Percentiles rank a stretch among this genome's conserved stretches.
Evolutionary conservation across 305 asterid species (phyloP).

Genomic region (Vinca major): DNA sequence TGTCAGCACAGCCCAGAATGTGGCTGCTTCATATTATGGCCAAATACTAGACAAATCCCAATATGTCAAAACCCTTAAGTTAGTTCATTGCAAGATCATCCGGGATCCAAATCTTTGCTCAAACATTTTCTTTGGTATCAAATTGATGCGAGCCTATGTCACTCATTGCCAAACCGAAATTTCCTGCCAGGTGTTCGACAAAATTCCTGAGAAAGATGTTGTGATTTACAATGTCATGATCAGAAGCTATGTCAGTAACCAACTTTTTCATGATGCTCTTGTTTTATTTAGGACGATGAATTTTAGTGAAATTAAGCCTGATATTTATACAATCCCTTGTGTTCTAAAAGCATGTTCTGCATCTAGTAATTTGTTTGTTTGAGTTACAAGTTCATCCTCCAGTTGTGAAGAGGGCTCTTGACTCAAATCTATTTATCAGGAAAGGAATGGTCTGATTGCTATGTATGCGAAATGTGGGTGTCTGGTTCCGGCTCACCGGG

Average conservation of each 20-base stretch:
- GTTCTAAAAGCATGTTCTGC: conserved; percentile 68
- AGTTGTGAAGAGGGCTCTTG: conserved; percentile 53
- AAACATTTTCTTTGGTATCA: conserved; percentile 46
- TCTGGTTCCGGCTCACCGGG: conserved; percentile 45
- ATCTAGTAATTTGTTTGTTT: conserved; percentile 28
- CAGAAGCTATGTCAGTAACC: conserved; percentile 62
- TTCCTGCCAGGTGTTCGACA: conserved; percentile 60
- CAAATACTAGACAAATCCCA: conserved; percentile 43
- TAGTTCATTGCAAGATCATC: conserved; percentile 47
- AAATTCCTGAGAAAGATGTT: conserved; percentile 51
- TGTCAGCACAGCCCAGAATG: conserved; percentile 6
- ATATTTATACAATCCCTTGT: conserved; percentile 66
- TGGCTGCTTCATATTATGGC: conserved; percentile 24
- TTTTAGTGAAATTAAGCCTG: conserved; percentile 34
- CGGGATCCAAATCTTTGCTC: conserved; percentile 32
- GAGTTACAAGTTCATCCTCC: conserved; percentile 58
- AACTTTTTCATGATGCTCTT: conserved; percentile 44
- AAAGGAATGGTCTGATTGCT: conserved; percentile 69
- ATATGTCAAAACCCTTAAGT: conserved; percentile 39
- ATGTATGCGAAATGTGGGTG: conserved; percentile 78
- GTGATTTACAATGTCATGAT: conserved; percentile 76
- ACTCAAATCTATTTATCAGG: conserved; percentile 39
- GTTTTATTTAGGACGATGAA: conserved; percentile 41
- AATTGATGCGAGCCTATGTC: conserved; percentile 66
- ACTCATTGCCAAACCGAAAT: conserved; percentile 37